Conservation (phyloP, 192 early-diverging fungal species). For the Entomortierella beljakovae region DNA sequence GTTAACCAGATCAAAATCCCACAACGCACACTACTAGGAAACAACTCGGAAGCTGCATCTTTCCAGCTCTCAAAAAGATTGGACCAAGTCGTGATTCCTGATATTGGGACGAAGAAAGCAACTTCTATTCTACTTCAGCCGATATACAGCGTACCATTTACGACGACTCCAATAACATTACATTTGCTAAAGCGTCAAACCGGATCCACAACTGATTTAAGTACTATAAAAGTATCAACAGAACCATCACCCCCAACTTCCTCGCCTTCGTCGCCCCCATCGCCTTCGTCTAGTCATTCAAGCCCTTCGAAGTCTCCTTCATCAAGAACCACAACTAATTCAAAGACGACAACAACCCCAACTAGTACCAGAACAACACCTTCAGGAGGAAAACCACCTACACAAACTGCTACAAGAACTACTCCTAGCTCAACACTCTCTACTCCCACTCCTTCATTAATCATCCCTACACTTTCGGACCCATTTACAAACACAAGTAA, state of each 20-base stretch:
- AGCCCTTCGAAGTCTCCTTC: conserved; percentile 10
- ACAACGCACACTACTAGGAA: not conserved
- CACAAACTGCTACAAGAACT: not conserved
- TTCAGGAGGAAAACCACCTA: not conserved
- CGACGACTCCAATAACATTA: not conserved
- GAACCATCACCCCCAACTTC: not conserved
- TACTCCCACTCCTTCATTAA: conserved; percentile 2
- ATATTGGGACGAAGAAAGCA: conserved; percentile 19
- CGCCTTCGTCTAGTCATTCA: not conserved
- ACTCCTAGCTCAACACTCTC: not conserved
- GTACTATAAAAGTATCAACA: not conserved
- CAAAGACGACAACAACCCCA: not conserved
- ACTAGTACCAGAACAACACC: not conserved
- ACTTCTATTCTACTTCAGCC: conserved; percentile 13
- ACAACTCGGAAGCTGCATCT: conserved; percentile 22
- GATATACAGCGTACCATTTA: not conserved
- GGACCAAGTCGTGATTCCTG: not conserved
- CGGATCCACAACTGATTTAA: conserved; percentile 8
- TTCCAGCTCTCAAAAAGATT: not conserved
- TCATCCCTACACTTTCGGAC: conserved; percentile 31
- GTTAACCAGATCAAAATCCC: conserved; percentile 28
- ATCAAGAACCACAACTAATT: not conserved
- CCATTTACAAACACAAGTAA: conserved; percentile 23
- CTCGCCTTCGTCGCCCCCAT: not conserved
- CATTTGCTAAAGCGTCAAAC: conserved; percentile 5